phyloP scores from a whole-genome alignment of 148 eudicot genomes.

The Fagopyrum homotropicum region DNA sequence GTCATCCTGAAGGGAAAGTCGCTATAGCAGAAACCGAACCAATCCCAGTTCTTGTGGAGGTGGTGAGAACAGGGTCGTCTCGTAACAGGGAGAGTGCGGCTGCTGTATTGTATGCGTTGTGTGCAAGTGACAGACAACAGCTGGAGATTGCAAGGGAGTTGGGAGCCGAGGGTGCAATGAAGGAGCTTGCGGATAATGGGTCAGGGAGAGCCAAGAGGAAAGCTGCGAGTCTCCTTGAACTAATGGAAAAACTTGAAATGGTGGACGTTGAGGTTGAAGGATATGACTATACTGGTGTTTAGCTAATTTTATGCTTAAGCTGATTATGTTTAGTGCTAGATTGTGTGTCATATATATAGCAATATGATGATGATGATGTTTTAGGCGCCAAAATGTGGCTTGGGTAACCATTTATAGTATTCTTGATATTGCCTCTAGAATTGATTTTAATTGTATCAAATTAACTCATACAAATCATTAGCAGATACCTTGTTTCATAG shows the following conservation, averaged over 20 bases:
- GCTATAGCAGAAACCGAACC: constrained; percentile 79
- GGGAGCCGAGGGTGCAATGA: constrained; percentile 77
- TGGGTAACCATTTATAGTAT: background rate
- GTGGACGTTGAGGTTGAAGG: background rate
- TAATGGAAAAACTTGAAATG: constrained; percentile 40
- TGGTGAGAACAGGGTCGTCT: constrained; percentile 60
- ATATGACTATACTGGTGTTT: background rate
- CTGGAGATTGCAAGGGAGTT: constrained; percentile 79
- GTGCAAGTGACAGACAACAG: constrained; percentile 48
- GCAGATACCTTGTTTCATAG: no score
- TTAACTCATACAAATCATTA: no score
- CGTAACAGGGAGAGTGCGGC: constrained; percentile 81
- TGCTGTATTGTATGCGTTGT: constrained; percentile 53
- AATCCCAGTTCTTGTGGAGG: constrained; percentile 75
- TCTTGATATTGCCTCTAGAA: background rate
- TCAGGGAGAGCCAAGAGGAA: constrained; percentile 72
- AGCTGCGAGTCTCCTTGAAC: constrained; percentile 66
- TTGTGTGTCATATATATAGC: no score
- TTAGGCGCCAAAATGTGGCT: background rate
- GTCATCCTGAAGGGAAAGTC: constrained; percentile 50
- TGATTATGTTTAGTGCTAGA: no score
- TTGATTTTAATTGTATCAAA: background rate
- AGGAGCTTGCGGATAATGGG: constrained; percentile 67
- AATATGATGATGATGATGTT: background rate
- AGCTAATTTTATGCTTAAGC: background rate